Evolutionary conservation across 179 eudicot genomes (phyloP), one percentile per base, ranked within the genome.

Genomic region (Spergularia azorica): DNA sequence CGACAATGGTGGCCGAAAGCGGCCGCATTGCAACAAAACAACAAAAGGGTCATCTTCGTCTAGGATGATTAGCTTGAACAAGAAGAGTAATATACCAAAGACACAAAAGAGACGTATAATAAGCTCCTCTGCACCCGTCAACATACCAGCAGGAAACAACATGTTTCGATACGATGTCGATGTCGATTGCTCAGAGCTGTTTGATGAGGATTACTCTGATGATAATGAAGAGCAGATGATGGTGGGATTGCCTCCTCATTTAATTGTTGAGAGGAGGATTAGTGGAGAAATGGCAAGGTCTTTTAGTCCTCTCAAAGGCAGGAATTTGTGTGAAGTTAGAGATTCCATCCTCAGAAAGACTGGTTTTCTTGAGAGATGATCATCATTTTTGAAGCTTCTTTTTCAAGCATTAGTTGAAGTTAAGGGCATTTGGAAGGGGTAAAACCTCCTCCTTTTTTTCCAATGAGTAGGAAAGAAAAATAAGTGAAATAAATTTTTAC

Each of bases 241-340:
- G 64, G 54, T 6, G 18, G 72, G 71, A 77, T 20, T 81, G 38
- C 78, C 84, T 4, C 84, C 84, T 3, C 84, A 81, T 77, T 61
- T 81, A 62, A 81, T 81, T 21, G 67, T 81, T 1, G 81, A 77
- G 54, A 81, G 68, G 60, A 81, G 84, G 13, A 67, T 16, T 0
- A 81, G 57, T 69, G 81, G 73, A 73, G 81, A 81, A 81, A 72
- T 81, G 71, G 84, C 81, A 52, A 73, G 84, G 38, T 77, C 81
- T 56, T 81, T 77, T 77, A 77, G 84, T 73, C 84, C 84, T 73
- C 70, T 81, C 12, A 81, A 77, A 26, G 84, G 84, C 0, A 81
- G 75, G 38, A 26, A 77, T 21, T 77, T 81, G 79, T 77, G 72
- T 81, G 56, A 77, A n/a, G 78, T 73, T 77, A 67, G 84, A 52